Conservation (phyloP, 108 stramenopile species). For the Fragilaria crotonensis region DNA sequence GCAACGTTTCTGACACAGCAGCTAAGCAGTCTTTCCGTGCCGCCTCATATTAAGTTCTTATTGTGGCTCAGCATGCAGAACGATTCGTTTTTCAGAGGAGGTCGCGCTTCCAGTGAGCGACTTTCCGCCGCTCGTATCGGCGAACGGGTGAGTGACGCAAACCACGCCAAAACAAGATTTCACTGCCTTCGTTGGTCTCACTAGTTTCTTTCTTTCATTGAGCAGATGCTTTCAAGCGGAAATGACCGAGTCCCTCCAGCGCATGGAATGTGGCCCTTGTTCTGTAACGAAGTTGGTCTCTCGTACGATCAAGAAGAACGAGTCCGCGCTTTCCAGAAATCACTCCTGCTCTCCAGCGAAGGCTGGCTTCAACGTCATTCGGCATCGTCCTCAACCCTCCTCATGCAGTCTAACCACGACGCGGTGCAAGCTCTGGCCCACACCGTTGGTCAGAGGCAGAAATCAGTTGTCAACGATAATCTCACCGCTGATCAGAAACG, state of each 20-base stretch:
- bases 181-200: constrained; percentile 2
- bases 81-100: constrained; percentile 76
- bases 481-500: constrained; percentile 58
- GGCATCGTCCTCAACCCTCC: constrained; percentile 45
- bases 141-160: constrained; percentile 65
- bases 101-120: constrained; percentile 74
- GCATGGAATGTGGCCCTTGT: constrained; percentile 85
- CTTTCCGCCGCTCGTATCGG: constrained; percentile 87
- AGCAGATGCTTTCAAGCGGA: constrained; percentile 55
- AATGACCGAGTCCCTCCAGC: constrained; percentile 51
- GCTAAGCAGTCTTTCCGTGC: constrained; percentile 63
- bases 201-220: constrained; percentile 1
- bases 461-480: constrained; percentile 12
- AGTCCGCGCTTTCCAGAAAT: constrained; percentile 59
- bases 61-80: constrained; percentile 86
- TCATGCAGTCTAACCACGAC: constrained; percentile 54
- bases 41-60: constrained; percentile 64
- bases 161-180: not conserved
- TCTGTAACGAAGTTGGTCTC: constrained; percentile 87
- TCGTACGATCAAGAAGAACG: constrained; percentile 91
- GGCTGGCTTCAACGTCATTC: constrained; percentile 79
- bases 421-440: constrained; percentile 37
- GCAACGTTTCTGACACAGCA: constrained; percentile 64
- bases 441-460: constrained; percentile 37
- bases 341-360: constrained; percentile 33